Percentiles rank a stretch among this genome's conserved stretches.
Conservation (phyloP, 768 basidiomycete species). For the Lactifluus pinguis region DNA sequence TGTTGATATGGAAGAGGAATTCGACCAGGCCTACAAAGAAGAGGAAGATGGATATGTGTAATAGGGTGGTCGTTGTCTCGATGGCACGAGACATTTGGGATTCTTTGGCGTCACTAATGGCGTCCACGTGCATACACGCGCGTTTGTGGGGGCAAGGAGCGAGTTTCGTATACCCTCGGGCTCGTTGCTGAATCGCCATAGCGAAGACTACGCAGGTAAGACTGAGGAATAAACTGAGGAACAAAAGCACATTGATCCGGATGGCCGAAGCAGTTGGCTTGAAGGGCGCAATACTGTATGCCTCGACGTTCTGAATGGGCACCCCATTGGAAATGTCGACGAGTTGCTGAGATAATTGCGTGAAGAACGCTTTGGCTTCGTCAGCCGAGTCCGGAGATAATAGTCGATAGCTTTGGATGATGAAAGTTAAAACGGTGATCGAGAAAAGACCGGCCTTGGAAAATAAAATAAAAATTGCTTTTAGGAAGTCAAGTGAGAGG, state of each 20-base stretch:
- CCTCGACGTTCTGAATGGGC: background rate
- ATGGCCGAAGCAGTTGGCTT: background rate
- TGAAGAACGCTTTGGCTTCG: background rate
- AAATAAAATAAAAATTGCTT: too few relatives aligned
- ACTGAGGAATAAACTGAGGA: constrained; percentile 7
- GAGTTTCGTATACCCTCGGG: background rate
- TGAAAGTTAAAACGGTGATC: background rate
- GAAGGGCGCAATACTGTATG: background rate
- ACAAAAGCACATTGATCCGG: constrained; percentile 9
- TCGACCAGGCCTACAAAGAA: constrained; percentile 10
- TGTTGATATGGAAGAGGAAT: constrained; percentile 8
- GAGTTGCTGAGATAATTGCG: constrained; percentile 11
- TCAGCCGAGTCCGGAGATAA: background rate
- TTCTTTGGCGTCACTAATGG: background rate
- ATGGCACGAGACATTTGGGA: background rate
- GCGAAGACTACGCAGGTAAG: background rate
- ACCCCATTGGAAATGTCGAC: background rate
- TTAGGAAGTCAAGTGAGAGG: background rate
- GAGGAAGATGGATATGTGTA: constrained; percentile 6
- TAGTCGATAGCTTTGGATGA: background rate
- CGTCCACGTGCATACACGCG: background rate
- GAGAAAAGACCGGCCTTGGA: constrained; percentile 11
- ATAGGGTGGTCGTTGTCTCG: background rate
- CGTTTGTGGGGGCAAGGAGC: background rate
- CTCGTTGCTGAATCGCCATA: background rate